These are phyloP conservation scores for Monosporozyma aerobia DNA, from an alignment of 805 yeast genomes.

Conservation along the genomic window DNA sequence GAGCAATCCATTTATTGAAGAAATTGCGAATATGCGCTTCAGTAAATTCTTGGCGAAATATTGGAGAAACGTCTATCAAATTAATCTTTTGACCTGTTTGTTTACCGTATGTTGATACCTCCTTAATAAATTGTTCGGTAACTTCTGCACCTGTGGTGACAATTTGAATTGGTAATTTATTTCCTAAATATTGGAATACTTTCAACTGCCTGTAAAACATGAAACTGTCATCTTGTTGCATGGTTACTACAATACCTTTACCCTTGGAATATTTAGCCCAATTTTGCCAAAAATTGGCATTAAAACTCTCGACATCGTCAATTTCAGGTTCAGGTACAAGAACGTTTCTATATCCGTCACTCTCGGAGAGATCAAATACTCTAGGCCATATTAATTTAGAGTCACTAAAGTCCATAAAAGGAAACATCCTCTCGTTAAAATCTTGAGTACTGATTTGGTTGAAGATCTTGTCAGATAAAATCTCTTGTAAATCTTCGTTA, in stretches of 20 bases:
- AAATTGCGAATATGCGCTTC: constrained; percentile 13
- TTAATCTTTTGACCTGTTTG: constrained; percentile 16
- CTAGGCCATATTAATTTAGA: constrained; percentile 1
- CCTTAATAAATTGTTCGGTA: constrained; percentile 11
- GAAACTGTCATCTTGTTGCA: constrained; percentile 11
- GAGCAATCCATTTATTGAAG: constrained; percentile 45
- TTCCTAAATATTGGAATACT: constrained; percentile 16
- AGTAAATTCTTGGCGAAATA: constrained; percentile 14
- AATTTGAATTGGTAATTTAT: constrained; percentile 25
- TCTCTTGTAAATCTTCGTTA: not conserved
- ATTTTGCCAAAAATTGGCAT: constrained; percentile 19
- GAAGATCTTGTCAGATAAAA: not conserved
- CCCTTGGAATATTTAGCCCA: constrained; percentile 19
- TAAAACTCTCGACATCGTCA: constrained; percentile 6
- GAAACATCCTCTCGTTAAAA: constrained; percentile 2
- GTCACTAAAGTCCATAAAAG: not conserved
- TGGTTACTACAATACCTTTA: constrained; percentile 24
- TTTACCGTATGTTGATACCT: constrained; percentile 7
- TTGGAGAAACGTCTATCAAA: constrained; percentile 16
- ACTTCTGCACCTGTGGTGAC: constrained; percentile 23
- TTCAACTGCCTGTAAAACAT: constrained; percentile 19
- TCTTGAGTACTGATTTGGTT: constrained; percentile 1
- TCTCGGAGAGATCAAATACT: not conserved
- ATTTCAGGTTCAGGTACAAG: constrained; percentile 3
- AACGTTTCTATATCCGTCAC: constrained; percentile 1